Evolutionary conservation across 768 basidiomycete species (phyloP).

Genomic region (Trametes cubensis): DNA sequence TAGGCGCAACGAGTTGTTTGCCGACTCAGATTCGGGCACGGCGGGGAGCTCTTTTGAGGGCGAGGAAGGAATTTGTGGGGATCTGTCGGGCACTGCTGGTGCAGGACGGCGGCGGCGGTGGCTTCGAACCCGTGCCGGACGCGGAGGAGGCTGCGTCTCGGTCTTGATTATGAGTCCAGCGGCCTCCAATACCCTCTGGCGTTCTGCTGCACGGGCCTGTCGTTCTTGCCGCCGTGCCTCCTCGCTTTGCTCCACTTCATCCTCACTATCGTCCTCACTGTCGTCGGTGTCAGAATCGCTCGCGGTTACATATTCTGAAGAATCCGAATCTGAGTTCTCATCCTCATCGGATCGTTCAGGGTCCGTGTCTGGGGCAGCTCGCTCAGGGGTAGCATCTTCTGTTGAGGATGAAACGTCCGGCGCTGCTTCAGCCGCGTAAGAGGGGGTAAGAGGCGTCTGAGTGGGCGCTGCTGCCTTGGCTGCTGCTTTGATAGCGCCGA

Average conservation of each 20-base stretch:
- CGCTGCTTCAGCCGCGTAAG: background rate
- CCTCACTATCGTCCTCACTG: conserved; percentile 36
- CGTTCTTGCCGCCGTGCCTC: conserved; percentile 54
- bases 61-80: conserved; percentile 31
- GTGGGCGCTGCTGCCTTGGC: background rate
- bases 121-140: conserved; percentile 38
- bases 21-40: conserved; percentile 38
- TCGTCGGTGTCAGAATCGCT: conserved; percentile 45
- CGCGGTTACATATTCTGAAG: conserved; percentile 48
- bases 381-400: background rate
- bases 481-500: conserved; percentile 10
- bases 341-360: background rate
- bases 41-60: conserved; percentile 58
- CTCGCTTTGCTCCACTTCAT: conserved; percentile 37
- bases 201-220: conserved; percentile 69
- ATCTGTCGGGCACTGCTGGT: conserved; percentile 50
- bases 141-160: conserved; percentile 54
- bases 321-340: conserved; percentile 31
- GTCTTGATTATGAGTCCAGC: conserved; percentile 82
- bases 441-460: background rate
- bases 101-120: conserved; percentile 48
- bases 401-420: background rate
- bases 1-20: conserved; percentile 37
- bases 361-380: background rate
- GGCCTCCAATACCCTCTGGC: conserved; percentile 82